Conservation (phyloP, 495 filamentous ascomycete species). For the Aspergillus affinis region DNA sequence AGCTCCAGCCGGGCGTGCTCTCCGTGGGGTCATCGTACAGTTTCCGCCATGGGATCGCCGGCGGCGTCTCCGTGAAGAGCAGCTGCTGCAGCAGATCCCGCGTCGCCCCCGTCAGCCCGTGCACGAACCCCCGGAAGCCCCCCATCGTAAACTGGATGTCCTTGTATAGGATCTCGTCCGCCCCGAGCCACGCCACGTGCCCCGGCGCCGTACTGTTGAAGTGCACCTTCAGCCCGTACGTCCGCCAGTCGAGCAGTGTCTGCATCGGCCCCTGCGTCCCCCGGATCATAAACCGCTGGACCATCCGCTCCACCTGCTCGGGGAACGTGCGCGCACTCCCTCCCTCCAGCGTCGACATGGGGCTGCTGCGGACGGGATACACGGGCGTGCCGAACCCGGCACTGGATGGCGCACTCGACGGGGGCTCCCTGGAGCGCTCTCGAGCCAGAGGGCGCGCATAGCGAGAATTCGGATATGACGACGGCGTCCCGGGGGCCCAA, state of each 20-base stretch:
- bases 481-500: too few species aligned
- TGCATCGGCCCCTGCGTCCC: neutral
- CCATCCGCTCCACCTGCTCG: neutral
- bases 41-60: neutral
- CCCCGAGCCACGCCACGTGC: neutral
- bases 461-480: too few species aligned
- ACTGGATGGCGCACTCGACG: too few species aligned
- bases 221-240: neutral
- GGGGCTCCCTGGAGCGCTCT: too few species aligned
- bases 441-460: too few species aligned
- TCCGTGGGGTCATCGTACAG: neutral
- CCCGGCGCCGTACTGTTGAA: neutral
- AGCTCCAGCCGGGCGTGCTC: neutral
- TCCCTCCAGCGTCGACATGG: neutral
- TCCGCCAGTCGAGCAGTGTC: neutral
- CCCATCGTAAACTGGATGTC: neutral
- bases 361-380: neutral
- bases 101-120: neutral
- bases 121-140: neutral
- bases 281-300: neutral
- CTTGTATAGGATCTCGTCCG: neutral
- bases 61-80: neutral
- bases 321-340: neutral
- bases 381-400: too few species aligned
- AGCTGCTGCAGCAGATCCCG: neutral